A percentile compares a stretch with the other conserved stretches of the same genome.
phyloP scores from a whole-genome alignment of 2,329 filamentous ascomycete genomes.

The Trichoderma sp. region DNA sequence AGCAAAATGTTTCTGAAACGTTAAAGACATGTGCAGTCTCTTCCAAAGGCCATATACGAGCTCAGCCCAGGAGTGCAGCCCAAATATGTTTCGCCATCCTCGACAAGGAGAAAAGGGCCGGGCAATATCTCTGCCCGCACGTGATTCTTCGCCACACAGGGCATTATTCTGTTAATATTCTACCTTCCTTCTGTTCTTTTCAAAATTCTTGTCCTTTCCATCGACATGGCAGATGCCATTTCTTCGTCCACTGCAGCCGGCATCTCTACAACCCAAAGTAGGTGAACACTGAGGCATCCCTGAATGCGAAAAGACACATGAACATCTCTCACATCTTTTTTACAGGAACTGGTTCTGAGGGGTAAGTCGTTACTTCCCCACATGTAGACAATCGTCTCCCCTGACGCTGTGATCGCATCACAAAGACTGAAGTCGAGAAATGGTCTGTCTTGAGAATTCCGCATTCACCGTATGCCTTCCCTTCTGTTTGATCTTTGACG shows the following conservation, averaged over 20 bases:
- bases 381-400: not conserved
- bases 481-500: not conserved
- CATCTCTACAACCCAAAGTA: not conserved
- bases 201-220: not conserved
- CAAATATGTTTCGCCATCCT: not conserved
- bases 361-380: not conserved
- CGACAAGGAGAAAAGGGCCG: not conserved
- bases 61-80: not conserved
- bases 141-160: not conserved
- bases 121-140: not conserved
- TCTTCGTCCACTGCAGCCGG: not conserved
- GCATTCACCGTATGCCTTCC: not conserved
- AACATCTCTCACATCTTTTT: not conserved
- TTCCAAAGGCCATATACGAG: not conserved
- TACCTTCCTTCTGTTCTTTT: not conserved
- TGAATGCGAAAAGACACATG: not conserved
- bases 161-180: not conserved
- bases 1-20: fast-evolving
- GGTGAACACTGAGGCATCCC: too few relatives aligned
- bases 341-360: not conserved
- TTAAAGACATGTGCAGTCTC: not conserved
- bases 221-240: not conserved
- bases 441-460: not conserved
- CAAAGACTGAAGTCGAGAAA: not conserved
- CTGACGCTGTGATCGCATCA: not conserved